Conservation (phyloP, 768 basidiomycete species). For the Auriscalpium orientale region DNA sequence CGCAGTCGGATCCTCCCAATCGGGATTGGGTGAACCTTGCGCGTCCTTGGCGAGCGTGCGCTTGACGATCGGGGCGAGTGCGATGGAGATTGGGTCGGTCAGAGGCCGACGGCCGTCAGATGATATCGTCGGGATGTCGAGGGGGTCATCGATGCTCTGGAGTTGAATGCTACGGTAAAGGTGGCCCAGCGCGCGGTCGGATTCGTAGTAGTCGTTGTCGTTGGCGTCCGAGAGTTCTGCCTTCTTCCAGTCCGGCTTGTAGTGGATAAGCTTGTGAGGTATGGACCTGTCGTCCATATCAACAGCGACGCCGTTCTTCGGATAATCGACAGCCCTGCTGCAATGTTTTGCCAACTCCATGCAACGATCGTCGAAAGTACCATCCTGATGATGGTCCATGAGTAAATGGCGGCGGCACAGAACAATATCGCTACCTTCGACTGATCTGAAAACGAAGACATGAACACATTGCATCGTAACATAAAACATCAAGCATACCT, state of each 20-base stretch:
- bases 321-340: conserved; percentile 68
- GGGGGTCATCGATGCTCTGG: conserved; percentile 27
- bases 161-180: conserved; percentile 59
- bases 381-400: conserved; percentile 33
- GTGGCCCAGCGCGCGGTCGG: conserved; percentile 60
- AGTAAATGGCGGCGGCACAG: background rate
- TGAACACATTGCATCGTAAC: background rate
- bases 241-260: conserved; percentile 77
- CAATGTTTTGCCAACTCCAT: conserved; percentile 52
- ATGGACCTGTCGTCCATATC: conserved; percentile 34
- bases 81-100: background rate
- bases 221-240: conserved; percentile 32
- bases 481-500: conserved; percentile 31
- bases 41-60: background rate
- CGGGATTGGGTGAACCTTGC: no score
- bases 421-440: conserved; percentile 39
- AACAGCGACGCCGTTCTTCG: conserved; percentile 68
- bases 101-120: background rate
- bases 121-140: background rate
- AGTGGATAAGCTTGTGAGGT: conserved; percentile 50
- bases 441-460: conserved; percentile 42
- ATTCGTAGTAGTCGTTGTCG: conserved; percentile 62
- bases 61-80: background rate
- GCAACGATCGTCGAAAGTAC: conserved; percentile 54
- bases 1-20: background rate